A percentile compares a stretch with the other conserved stretches of the same genome.
phyloP scores from a whole-genome alignment of 225 moss, liverwort and hornwort species.

The Takakia lepidozioides region DNA sequence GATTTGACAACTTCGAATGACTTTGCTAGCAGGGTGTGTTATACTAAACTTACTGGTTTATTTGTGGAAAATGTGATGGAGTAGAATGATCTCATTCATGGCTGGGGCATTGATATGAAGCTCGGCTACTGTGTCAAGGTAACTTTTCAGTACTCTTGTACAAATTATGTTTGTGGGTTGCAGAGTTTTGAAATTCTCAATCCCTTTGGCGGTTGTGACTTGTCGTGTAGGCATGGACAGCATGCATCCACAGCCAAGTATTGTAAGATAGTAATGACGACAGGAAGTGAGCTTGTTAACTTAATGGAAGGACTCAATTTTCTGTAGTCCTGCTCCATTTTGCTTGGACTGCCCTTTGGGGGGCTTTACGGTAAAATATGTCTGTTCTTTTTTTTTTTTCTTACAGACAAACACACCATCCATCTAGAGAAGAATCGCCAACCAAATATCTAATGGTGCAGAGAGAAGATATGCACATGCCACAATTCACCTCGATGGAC shows the following conservation, averaged over 20 bases:
- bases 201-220: too few species aligned
- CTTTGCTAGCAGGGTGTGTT: background rate
- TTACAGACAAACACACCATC: background rate
- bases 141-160: background rate
- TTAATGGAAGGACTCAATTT: too few species aligned
- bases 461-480: background rate
- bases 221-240: too few species aligned
- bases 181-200: background rate
- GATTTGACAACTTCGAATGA: too few species aligned
- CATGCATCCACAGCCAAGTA: too few species aligned
- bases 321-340: too few species aligned
- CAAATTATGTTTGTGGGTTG: background rate
- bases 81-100: conserved; percentile 93
- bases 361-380: background rate
- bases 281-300: too few species aligned
- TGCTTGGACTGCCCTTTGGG: too few species aligned
- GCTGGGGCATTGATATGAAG: conserved; percentile 89
- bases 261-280: too few species aligned
- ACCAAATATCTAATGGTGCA: background rate
- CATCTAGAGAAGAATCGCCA: background rate
- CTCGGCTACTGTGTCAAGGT: conserved; percentile 93
- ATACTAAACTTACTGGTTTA: background rate
- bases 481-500: background rate
- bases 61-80: conserved; percentile 2
- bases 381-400: background rate